Evolutionary conservation across 192 early-diverging fungal species (phyloP), one percentile per base, ranked within the genome.

Genomic region (Entophlyctis luteolus): DNA sequence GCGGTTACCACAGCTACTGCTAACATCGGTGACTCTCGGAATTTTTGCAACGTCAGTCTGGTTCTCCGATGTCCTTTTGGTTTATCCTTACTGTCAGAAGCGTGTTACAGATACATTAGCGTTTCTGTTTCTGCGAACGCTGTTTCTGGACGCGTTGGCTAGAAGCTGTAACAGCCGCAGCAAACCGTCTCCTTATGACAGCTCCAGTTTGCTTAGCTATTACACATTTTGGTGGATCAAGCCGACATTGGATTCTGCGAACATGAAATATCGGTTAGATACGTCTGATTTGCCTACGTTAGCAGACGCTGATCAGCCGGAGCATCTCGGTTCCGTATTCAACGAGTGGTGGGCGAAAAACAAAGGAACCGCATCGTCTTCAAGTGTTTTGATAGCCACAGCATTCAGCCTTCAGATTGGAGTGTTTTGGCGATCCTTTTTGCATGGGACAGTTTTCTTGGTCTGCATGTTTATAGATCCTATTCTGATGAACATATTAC

Each of bases 141-240:
- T n/a, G n/a, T n/a, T n/a, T n/a, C n/a, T n/a, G n/a, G n/a, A n/a
- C n/a, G n/a, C n/a, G n/a, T n/a, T n/a, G n/a, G n/a, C n/a, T n/a
- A n/a, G n/a, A n/a, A n/a, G n/a, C n/a, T n/a, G n/a, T n/a, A n/a
- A n/a, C n/a, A n/a, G n/a, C n/a, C n/a, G n/a, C n/a, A n/a, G 39
- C 39, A 56, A 31, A 25, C 3, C 29, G 20, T 56, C 55, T 4
- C 31, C 47, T 6, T 49, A 37, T 48, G 62, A 63, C 29, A 6
- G 29, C 10, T 27, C 46, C 10, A 22, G 16, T n/a, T 27, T 23
- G 8, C 32, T 48, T 14, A 33, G 47, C 18, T 50, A 27, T 2
- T 63, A 63, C 48, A 63, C 62, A 8, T 63, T 63, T 48, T 49
- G 48, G 47, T 63, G 62, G 62, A 49, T 63, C 5, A 48, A 32